Evolutionary conservation across 2,329 filamentous ascomycete species (phyloP), one percentile per base, ranked within the genome.

Genomic region (Ceratocystis papillata): DNA sequence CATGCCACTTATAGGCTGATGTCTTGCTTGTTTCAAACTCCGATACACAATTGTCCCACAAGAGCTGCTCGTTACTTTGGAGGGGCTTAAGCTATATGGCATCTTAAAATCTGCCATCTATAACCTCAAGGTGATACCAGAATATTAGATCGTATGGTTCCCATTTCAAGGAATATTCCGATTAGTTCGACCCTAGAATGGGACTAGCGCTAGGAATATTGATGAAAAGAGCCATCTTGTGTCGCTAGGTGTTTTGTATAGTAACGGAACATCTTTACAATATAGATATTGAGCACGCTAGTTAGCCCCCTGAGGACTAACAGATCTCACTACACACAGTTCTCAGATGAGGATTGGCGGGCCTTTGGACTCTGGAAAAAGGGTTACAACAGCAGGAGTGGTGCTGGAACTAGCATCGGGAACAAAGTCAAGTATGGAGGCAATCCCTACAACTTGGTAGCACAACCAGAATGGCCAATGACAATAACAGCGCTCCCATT

Each of bases 401-500:
- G 25, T 17, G 15, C 10, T 57, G 25, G 61, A 15, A 30, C 22
- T 33, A 7, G 33, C 41, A 33, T 22, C 20, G 1, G 3, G 15
- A 22, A 28, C 61, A 28, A 63, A 45, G 5, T n/a, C 10, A 5
- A 65, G 60, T 20, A 41, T 25, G 25, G 55, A 65, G 15, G 61
- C 55, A 15, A 33, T 50, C n/a, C 25, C 61, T 7, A 50, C n/a
- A 15, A 8, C 55, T 1, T 15, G 22, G 8, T 5, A 53, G 2
- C 17, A 25, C 8, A 20, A 15, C 53, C 41, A 3, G 44, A 50
- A 65, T 33, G 7, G 37, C 48, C 15, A 37, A 17, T 17, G 8
- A n/a, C 12, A 61, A 60, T 4, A 33, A 60, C 55, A 60, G 25
- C n/a, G 61, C 61, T n/a, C 63, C 55, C 1, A 61, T 65, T 41